These are phyloP conservation scores for Coemansia aciculifera DNA, from an alignment of 192 early-diverging fungal genomes.

Conservation along the genomic window DNA sequence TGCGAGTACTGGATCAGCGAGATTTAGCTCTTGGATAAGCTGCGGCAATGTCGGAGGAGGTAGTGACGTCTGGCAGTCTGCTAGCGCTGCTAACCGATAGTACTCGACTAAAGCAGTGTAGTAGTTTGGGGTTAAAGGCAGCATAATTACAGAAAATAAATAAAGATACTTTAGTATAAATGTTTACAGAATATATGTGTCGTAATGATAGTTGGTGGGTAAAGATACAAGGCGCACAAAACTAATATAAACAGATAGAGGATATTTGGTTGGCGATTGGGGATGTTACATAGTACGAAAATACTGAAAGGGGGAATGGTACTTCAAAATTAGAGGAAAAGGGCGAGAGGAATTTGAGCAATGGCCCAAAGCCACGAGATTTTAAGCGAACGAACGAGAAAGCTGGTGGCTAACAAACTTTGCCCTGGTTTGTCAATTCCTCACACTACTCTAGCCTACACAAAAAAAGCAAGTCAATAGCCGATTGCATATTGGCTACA, in stretches of 20 bases:
- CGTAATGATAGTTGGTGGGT: neutral
- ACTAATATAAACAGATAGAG: neutral
- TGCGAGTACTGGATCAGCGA: neutral
- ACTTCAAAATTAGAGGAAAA: neutral
- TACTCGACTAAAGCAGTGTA: neutral
- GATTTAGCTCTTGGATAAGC: conserved; percentile 3
- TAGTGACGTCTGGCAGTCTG: neutral
- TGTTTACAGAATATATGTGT: neutral
- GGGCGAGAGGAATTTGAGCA: neutral
- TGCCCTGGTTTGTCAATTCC: conserved; percentile 7
- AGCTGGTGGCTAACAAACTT: neutral
- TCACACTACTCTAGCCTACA: neutral
- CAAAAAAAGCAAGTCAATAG: neutral
- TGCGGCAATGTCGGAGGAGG: neutral
- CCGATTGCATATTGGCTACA: neutral
- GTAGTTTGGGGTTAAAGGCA: neutral
- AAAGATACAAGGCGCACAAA: neutral
- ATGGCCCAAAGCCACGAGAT: neutral
- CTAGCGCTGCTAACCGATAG: neutral
- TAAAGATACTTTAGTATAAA: conserved; percentile 6
- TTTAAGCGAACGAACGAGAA: neutral
- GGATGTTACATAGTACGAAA: neutral
- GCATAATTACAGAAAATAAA: neutral
- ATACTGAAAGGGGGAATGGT: neutral
- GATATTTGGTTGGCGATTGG: neutral